phyloP scores from a whole-genome alignment of 1,284 basidiomycete genomes.

The Leccinum ponderosum region DNA sequence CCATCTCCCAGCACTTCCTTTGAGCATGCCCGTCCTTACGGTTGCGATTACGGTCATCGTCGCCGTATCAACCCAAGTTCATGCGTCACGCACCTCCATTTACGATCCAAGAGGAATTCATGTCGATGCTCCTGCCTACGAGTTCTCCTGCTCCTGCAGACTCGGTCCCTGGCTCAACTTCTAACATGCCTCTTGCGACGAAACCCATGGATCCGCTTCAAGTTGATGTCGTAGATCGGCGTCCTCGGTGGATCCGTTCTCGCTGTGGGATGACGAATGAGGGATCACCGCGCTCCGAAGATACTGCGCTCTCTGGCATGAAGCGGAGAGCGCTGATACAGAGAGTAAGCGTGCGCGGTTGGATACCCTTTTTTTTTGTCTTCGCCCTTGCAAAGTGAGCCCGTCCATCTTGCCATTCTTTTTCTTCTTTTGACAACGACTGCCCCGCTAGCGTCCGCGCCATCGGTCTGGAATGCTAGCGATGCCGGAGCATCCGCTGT shows the following conservation, averaged over 20 bases:
- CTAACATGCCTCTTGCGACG: conserved; percentile 25
- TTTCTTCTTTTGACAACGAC: conserved; percentile 8
- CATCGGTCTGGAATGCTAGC: conserved; percentile 68
- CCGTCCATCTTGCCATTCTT: conserved; percentile 3
- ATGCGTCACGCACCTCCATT: conserved; percentile 63
- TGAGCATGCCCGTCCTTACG: conserved; percentile 44
- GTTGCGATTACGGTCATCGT: conserved; percentile 70
- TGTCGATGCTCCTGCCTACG: conserved; percentile 41
- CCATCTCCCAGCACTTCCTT: conserved; percentile 38
- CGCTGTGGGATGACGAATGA: conserved; percentile 61
- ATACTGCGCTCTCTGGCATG: conserved; percentile 47
- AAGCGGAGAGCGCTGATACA: conserved; percentile 63
- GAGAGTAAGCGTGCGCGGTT: conserved; percentile 67
- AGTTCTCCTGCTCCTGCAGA: conserved; percentile 9
- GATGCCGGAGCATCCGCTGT: conserved; percentile 68
- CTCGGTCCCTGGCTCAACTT: conserved; percentile 5
- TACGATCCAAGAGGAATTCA: conserved; percentile 73
- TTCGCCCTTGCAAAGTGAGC: conserved; percentile 70
- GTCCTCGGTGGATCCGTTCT: conserved; percentile 45
- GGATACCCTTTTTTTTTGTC: conserved; percentile 67
- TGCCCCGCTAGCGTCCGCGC: conserved; percentile 54
- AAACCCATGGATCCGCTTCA: conserved; percentile 37
- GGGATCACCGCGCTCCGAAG: conserved; percentile 61
- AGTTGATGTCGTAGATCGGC: conserved; percentile 56
- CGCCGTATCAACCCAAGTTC: conserved; percentile 62